Evolutionary conservation across 495 filamentous ascomycete genomes (phyloP), one percentile per base, ranked within the genome.

Genomic region (Podospora tetraspora): DNA sequence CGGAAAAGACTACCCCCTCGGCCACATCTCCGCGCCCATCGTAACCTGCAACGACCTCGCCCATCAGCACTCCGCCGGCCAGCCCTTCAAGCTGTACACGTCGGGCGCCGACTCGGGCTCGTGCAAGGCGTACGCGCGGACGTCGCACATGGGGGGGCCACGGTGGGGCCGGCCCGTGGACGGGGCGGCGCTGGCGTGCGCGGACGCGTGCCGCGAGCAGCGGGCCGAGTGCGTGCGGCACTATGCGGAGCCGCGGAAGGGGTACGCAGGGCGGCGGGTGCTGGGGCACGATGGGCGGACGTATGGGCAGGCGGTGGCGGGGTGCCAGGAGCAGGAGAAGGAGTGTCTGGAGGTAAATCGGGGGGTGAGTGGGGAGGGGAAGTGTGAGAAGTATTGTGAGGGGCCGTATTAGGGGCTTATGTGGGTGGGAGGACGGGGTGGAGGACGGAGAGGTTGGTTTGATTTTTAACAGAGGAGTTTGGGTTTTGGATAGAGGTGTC

Each of bases 31-130:
- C 10, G 73, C 83, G 8, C 83, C 82, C 25, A 71, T 80, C 58
- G 74, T 85, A 9, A 84, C 81, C 19, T 85, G 83, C 78, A 85
- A 85, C 76, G 81, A 85, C 64, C 62, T 82, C 19, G 52, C 61
- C 25, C 59, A 60, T 16, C 79, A 83, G 64, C 83, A 70, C 65
- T 19, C 68, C 65, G 21, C 68, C 0, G 59, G 64, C 37, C 77
- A 80, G 66, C 76, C 75, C 43, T 83, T 83, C 78, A 85, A 85
- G 74, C 70, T 79, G 13, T 85, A 84, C 77, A 77, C 70, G 16
- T 65, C 74, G 1, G 43, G 43, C 62, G 32, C 73, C 19, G 74
- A 83, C 34, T 73, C 71, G 58, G 24, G 27, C 19, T 74, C 76
- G 16, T 85, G 83, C 71, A 70, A 71, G 25, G 72, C 73, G 21